Base-by-base conservation (phyloP, 2,329 filamentous ascomycete genomes). In the Tolypocladium cylindrosporum region DNA sequence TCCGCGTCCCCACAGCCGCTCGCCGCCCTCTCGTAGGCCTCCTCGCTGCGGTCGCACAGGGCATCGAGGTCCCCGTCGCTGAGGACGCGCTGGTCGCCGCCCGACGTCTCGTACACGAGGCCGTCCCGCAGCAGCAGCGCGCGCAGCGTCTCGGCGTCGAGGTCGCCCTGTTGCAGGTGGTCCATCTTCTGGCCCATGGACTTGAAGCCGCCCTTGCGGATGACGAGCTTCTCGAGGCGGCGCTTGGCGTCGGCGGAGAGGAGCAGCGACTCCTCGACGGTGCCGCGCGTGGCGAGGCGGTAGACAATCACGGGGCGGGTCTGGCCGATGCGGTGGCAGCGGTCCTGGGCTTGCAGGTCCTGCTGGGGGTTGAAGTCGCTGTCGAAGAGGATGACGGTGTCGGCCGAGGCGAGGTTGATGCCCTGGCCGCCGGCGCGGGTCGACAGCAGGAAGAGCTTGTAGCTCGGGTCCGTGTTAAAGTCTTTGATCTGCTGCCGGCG, bases 321-420 rank as follows among this genome's bases (percentile, higher is more conserved):
- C 71, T 99, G 94, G 0, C 94, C 94, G 61, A 99, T 97, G 14
- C 94, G 85, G 69, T 99, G 94, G 0, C 90, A 91, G 6, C 94
- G 90, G 68, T 99, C 94, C 72, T 97, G 94, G 0, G 94, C 94
- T 69, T 99, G 94, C 0, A 99, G 79, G 71, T 99, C 94, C 68
- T 97, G 93, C 70, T 99, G 94, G 0, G 94, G 94, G 66, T 99
- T 99, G 86, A 93, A 97, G 66, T 96, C 83, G 2, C 75, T 79
- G 71, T 97, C 93, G 64, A 94, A 97, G 0, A 97, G 78, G 52
- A 97, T 88, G 13, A 97, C 93, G 0, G 93, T 97, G 65, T 97
- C 93, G 0, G 93, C 93, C 1, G 87, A 87, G 0, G 90, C 90
- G 0, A 97, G 84, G 67, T 97, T 97, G 77, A 97, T 97, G 55